A percentile compares a stretch with the other conserved stretches of the same genome.
phyloP scores from a whole-genome alignment of 2,329 filamentous ascomycete species.

The Magnaporthiopsis poae region DNA sequence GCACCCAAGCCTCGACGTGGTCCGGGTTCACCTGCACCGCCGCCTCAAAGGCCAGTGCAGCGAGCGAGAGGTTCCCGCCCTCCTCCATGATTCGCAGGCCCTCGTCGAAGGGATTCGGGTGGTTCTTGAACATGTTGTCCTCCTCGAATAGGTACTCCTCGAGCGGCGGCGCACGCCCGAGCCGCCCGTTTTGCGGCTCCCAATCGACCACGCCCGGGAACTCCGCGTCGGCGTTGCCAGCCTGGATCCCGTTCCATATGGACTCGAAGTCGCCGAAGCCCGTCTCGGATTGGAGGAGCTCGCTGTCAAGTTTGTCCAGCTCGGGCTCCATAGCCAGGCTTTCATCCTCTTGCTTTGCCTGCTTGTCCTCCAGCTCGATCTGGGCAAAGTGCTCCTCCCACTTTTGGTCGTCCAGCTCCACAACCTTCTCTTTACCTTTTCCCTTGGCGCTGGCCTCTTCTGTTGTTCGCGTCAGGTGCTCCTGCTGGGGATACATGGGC shows the following conservation, averaged over 20 bases:
- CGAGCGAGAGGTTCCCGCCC: slow-evolving; percentile 86
- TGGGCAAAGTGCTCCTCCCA: slow-evolving; percentile 96
- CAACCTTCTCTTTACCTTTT: slow-evolving; percentile 83
- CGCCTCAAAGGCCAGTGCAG: slow-evolving; percentile 88
- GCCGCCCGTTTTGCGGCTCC: slow-evolving; percentile 48
- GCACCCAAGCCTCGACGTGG: slow-evolving; percentile 88
- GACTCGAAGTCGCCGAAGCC: slow-evolving; percentile 82
- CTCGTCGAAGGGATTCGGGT: slow-evolving; percentile 80
- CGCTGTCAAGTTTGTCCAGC: slow-evolving; percentile 72
- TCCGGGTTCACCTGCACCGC: slow-evolving; percentile 81
- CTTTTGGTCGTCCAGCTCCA: slow-evolving; percentile 84
- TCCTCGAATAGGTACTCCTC: slow-evolving; percentile 92
- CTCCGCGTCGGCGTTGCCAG: slow-evolving; percentile 63
- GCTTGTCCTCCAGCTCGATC: slow-evolving; percentile 60
- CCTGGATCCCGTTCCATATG: slow-evolving; percentile 75
- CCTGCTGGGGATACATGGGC: slow-evolving; percentile 37
- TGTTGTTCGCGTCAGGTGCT: not conserved
- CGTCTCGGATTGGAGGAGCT: slow-evolving; percentile 56
- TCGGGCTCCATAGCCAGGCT: slow-evolving; percentile 68
- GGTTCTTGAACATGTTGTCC: slow-evolving; percentile 77
- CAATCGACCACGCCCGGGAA: slow-evolving; percentile 47
- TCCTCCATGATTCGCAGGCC: slow-evolving; percentile 87
- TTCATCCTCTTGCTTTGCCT: slow-evolving; percentile 47
- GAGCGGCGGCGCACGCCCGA: slow-evolving; percentile 62
- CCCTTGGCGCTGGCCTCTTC: slow-evolving; percentile 28